These are phyloP conservation scores for Pseudogymnoascus sp. DNA, from an alignment of 2,329 filamentous ascomycete genomes.

Conservation along the genomic window DNA sequence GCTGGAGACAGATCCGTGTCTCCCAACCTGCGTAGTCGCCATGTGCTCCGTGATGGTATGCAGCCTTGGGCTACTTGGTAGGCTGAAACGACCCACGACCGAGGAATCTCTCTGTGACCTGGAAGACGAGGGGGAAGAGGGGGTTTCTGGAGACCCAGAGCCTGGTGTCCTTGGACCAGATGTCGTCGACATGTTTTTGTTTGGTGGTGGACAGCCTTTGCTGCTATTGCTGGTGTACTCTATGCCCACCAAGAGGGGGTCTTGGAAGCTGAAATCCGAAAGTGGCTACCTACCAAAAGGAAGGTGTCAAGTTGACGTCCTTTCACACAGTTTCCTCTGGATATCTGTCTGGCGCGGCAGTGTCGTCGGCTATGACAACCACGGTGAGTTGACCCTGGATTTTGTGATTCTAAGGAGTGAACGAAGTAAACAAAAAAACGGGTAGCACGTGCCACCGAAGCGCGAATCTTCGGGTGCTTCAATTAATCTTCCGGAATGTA, in stretches of 20 bases:
- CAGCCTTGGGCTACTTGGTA: slow-evolving; percentile 17
- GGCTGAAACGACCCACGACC: neutral
- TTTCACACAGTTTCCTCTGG: neutral
- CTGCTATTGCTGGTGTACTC: neutral
- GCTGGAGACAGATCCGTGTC: slow-evolving; percentile 19
- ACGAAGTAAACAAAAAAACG: slow-evolving; percentile 5
- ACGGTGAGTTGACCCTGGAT: neutral
- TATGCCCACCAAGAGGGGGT: neutral
- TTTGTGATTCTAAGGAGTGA: slow-evolving; percentile 5
- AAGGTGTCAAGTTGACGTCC: neutral
- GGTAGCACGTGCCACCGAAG: slow-evolving; percentile 5
- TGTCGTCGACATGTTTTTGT: neutral
- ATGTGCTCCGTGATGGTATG: slow-evolving; percentile 27
- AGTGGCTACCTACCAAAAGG: neutral
- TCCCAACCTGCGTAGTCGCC: slow-evolving; percentile 19
- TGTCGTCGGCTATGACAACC: neutral
- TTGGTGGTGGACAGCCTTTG: neutral
- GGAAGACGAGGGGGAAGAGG: neutral
- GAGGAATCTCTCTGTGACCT: neutral
- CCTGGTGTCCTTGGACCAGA: neutral
- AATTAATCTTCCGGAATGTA: slow-evolving; percentile 1
- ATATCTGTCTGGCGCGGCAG: neutral
- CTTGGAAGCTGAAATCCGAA: neutral
- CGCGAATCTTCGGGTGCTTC: slow-evolving; percentile 5
- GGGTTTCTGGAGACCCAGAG: neutral